A percentile compares a stretch with the other conserved stretches of the same genome.
Evolutionary conservation across 768 basidiomycete genomes (phyloP).

Genomic region (Porphyrellus cyaneotinctus): DNA sequence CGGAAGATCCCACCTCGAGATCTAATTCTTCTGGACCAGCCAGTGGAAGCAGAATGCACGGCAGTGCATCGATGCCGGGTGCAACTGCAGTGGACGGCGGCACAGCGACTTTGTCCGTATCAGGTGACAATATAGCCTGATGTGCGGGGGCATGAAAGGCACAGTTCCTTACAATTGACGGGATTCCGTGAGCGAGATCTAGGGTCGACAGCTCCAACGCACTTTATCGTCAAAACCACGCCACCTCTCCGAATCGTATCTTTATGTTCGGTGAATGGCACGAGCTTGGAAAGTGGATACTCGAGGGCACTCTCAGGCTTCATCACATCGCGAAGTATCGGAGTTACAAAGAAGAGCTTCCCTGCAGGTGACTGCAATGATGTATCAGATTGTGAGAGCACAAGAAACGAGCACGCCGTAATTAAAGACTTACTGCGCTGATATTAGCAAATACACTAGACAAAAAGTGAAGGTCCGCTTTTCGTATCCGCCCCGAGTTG

Average conservation of each 20-base stretch:
- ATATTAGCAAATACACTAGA: constrained; percentile 94
- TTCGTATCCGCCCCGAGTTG: constrained; percentile 49
- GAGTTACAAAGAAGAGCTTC: constrained; percentile 74
- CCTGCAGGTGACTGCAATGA: constrained; percentile 62
- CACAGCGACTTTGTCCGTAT: constrained; percentile 51
- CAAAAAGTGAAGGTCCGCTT: constrained; percentile 85
- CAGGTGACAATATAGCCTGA: constrained; percentile 64
- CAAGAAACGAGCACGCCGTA: neutral
- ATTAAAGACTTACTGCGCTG: constrained; percentile 59
- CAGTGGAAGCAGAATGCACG: constrained; percentile 82
- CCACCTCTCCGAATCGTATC: constrained; percentile 86
- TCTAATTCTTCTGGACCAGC: constrained; percentile 96
- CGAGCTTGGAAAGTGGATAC: constrained; percentile 78
- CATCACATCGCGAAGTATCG: constrained; percentile 50
- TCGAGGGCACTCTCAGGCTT: constrained; percentile 49
- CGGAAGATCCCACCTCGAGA: constrained; percentile 58
- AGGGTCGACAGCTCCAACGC: constrained; percentile 14
- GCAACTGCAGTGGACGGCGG: constrained; percentile 54
- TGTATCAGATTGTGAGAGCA: constrained; percentile 1
- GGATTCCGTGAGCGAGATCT: constrained; percentile 8
- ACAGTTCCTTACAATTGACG: constrained; percentile 57
- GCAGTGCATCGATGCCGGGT: constrained; percentile 80
- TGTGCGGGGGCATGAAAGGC: constrained; percentile 68
- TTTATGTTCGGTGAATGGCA: constrained; percentile 85
- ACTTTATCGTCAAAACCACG: constrained; percentile 87